These are phyloP conservation scores for Taphrina pruni DNA, from an alignment of 1,139 yeast species.

Conservation along the genomic window DNA sequence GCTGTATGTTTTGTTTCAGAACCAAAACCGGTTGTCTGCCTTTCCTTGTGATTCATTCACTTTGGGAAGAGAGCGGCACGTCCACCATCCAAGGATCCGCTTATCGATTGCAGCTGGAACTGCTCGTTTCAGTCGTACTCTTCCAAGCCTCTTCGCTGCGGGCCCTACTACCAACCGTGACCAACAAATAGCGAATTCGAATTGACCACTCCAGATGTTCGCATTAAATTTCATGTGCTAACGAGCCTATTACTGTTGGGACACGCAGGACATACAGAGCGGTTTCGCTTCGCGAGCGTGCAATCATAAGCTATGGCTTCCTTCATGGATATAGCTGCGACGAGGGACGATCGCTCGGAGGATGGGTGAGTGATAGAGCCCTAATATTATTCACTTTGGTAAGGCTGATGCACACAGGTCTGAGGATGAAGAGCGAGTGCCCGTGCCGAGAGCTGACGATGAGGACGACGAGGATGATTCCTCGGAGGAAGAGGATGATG, in stretches of 20 bases:
- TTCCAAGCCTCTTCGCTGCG: background rate
- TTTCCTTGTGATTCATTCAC: background rate
- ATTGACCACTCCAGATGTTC: no score
- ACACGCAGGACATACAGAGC: no score
- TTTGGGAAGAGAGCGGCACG: background rate
- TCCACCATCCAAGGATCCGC: background rate
- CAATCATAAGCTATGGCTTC: constrained; percentile 17
- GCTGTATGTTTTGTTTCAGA: background rate
- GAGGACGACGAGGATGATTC: constrained; percentile 51
- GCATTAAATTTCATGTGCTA: background rate
- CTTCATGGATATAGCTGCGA: constrained; percentile 27
- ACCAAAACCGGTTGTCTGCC: constrained; percentile 9
- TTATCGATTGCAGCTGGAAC: background rate
- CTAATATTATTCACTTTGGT: no score
- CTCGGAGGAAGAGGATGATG: constrained; percentile 57
- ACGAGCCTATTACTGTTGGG: no score
- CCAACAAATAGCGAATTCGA: background rate
- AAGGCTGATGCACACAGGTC: background rate
- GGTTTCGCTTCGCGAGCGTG: background rate
- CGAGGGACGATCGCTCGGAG: constrained; percentile 28
- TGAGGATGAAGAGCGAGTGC: constrained; percentile 20
- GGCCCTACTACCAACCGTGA: background rate
- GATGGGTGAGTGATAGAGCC: constrained; percentile 1
- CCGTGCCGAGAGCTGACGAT: constrained; percentile 42
- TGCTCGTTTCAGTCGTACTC: background rate